phyloP scores from a whole-genome alignment of 140 eudicot genomes.

The Ambrosia hybrid region DNA sequence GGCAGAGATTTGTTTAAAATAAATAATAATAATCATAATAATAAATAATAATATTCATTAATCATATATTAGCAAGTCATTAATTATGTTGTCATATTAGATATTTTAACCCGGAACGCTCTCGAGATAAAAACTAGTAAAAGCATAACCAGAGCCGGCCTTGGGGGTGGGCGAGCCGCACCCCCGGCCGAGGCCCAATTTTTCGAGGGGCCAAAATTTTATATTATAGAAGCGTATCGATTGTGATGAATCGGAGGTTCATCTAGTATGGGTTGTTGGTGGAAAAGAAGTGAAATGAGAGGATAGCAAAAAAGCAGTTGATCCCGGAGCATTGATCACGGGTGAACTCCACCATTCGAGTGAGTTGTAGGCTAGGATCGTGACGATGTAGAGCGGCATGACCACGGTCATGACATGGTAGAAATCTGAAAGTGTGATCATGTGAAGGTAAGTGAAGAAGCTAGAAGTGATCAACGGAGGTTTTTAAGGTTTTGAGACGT shows the following conservation, averaged over 20 bases:
- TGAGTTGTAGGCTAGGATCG: conserved; percentile 82
- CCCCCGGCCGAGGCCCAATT: too few species aligned
- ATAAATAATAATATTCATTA: too few species aligned
- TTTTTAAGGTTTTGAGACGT: conserved; percentile 4
- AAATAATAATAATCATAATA: too few species aligned
- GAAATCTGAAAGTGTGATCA: conserved; percentile 72
- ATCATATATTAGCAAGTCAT: too few species aligned
- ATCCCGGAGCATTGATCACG: conserved; percentile 97
- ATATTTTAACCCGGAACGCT: too few species aligned
- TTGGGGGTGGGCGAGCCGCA: too few species aligned
- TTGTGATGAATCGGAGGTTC: conserved; percentile 82
- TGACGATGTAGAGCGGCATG: conserved; percentile 89
- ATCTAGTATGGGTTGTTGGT: conserved; percentile 73
- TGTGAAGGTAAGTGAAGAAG: background rate
- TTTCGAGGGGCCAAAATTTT: too few species aligned
- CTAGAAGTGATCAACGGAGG: background rate
- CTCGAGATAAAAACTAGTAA: too few species aligned
- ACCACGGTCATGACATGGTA: conserved; percentile 95
- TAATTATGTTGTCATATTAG: too few species aligned
- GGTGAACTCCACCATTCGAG: conserved; percentile 93
- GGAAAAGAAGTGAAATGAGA: conserved; percentile 87
- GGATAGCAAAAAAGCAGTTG: conserved; percentile 83
- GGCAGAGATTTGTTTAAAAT: too few species aligned
- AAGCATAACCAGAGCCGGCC: too few species aligned
- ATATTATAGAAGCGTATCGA: conserved; percentile 58